Base-by-base conservation (phyloP, 257 asterid species). In the Salvia miltiorrhiza region DNA sequence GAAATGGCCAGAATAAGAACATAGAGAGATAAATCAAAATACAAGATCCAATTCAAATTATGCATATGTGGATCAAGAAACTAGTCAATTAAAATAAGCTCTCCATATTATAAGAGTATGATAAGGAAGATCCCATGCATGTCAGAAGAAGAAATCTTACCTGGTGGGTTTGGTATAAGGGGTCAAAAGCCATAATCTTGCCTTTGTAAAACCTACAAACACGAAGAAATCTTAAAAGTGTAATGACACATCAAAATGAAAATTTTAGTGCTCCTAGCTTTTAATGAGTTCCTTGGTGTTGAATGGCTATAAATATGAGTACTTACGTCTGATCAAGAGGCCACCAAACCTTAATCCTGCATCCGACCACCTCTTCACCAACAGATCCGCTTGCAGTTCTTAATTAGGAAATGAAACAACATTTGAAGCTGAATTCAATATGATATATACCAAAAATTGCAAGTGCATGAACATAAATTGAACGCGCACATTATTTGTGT, bases 301-400 rank as follows among this genome's bases (percentile, higher is more conserved):
- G 20, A 30, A 53, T 30, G 63, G 49, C 23, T 61, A 37, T 11
- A 30, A 26, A n/a, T 63, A 8, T 17, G 35, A 72, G 63, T 64
- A 64, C 84, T 72, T 70, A 80, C 85, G 3, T 64, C 47, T 66
- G 19, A 59, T 80, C 82, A 48, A 73, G 43, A 16, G 80, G 82
- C 85, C 85, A 80, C 82, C 73, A 80, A 63, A 80, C 78, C 74
- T 75, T 70, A 61, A 80, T 53, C 21, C 66, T 70, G 73, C 73
- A 19, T 35, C 82, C 82, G 48, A 80, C 62, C 55, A 80, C 30
- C 55, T 74, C 77, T 41, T 55, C 50, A 11, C 67, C 71, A 8
- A 59, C 35, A 56, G 73, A 20, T 59, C 57, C 66, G 53, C 64
- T 39, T 24, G 67, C 28, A 69, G 20, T 23, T 10, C 45, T 60